Evolutionary conservation across 2,329 filamentous ascomycete genomes (phyloP), one percentile per base, ranked within the genome.

Genomic region (Microcyclospora pomicola): DNA sequence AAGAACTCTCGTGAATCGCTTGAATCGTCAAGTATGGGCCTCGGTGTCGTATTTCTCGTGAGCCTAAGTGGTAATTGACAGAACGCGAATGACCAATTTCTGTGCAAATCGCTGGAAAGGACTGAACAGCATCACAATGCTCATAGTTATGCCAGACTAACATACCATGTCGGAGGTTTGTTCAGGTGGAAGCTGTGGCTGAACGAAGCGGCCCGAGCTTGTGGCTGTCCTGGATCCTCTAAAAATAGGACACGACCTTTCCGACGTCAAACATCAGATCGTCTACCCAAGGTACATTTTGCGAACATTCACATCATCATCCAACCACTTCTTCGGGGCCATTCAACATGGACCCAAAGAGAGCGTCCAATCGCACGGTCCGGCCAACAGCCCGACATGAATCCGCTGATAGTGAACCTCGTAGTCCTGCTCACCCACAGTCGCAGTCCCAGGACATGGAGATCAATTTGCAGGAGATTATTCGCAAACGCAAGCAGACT

Each of bases 291-390:
- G 4, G 4, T 9, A 9, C 6, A 6, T n/a, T 6, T 31, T 31
- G 4, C 9, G 30, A 4, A n/a, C 30, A 4, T 15, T 31, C 6
- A 31, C 12, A 31, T 15, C 14, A 6, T 31, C 12, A 9, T 31
- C 14, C 4, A n/a, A 31, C 12, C 30, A 31, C 12, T 9, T n/a
- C 12, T 31, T 9, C 9, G 30, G 24, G 27, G 27, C 27, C 27
- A 12, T 37, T 40, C 43, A 43, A 38, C 33, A 45, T 45, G 46
- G 42, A 39, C 19, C 38, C 41, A 12, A 43, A 35, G 27, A 43
- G 41, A 15, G 6, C 36, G 7, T 35, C 9, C 30, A 40, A 37
- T 12, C 16, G 12, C 12, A 34, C 5, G 19, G 27, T 10, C 37
- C 30, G 14, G 4, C 14, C 30, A 24, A 24, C 19, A 24, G 19